phyloP scores from a whole-genome alignment of 352 stramenopile species.

The Pythium scleroteichum region DNA sequence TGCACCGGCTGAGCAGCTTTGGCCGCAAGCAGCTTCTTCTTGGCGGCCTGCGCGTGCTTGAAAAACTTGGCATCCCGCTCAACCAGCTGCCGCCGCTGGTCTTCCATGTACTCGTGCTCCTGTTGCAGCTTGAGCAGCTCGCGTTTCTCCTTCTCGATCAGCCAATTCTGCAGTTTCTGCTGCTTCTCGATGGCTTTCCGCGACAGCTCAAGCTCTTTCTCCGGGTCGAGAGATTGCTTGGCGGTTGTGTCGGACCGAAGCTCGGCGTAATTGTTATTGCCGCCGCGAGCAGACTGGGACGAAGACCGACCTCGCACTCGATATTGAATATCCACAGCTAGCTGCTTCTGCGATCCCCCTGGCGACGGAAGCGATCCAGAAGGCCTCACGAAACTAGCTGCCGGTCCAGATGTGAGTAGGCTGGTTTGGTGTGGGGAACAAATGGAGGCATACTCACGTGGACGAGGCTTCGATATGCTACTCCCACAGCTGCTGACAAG shows the following conservation, averaged over 20 bases:
- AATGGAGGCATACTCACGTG: slow-evolving; percentile 23
- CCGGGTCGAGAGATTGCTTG: slow-evolving; percentile 36
- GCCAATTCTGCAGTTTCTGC: slow-evolving; percentile 87
- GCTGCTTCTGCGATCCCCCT: slow-evolving; percentile 18
- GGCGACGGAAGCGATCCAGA: slow-evolving; percentile 20
- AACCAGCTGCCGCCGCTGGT: slow-evolving; percentile 53
- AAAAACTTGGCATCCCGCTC: slow-evolving; percentile 83
- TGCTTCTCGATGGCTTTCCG: slow-evolving; percentile 90
- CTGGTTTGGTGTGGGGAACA: neutral
- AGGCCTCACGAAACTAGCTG: slow-evolving; percentile 14
- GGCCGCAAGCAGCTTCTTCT: slow-evolving; percentile 52
- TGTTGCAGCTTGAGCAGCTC: slow-evolving; percentile 81
- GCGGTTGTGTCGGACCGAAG: slow-evolving; percentile 7
- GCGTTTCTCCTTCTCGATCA: slow-evolving; percentile 87
- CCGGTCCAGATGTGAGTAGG: neutral
- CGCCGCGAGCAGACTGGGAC: slow-evolving; percentile 36
- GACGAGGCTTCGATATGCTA: slow-evolving; percentile 29
- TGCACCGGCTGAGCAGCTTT: no score
- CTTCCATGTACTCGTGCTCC: slow-evolving; percentile 78
- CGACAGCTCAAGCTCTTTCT: slow-evolving; percentile 66
- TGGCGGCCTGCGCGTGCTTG: slow-evolving; percentile 67
- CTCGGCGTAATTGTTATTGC: slow-evolving; percentile 33
- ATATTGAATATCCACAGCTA: slow-evolving; percentile 54
- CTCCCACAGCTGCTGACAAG: neutral
- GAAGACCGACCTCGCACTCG: slow-evolving; percentile 53